A percentile compares a stretch with the other conserved stretches of the same genome.
Evolutionary conservation across 192 early-diverging fungal genomes (phyloP).

Genomic region (Podochytrium sp.): DNA sequence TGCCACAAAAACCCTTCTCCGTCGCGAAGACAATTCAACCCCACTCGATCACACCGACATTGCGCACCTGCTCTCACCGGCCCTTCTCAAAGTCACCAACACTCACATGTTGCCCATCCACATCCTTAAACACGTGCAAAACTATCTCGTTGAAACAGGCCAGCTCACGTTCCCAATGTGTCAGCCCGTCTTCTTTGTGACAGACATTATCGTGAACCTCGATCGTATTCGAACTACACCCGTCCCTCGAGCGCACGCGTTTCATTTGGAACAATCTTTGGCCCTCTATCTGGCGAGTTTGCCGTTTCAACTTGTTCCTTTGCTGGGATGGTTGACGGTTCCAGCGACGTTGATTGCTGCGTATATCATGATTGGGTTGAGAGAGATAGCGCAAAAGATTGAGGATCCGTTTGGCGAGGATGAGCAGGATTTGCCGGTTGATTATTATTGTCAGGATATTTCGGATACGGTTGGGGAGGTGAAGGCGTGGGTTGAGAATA

Average conservation of each 20-base stretch:
- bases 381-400: conserved; percentile 83
- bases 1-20: neutral
- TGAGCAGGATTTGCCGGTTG: conserved; percentile 17
- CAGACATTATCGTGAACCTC: conserved; percentile 55
- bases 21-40: no score
- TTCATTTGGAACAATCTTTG: conserved; percentile 84
- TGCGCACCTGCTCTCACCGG: neutral
- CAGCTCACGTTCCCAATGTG: neutral
- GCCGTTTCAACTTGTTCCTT: conserved; percentile 77
- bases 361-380: conserved; percentile 79
- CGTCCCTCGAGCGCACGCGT: conserved; percentile 83
- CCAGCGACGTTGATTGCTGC: conserved; percentile 67
- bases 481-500: neutral
- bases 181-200: conserved; percentile 31
- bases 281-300: conserved; percentile 74
- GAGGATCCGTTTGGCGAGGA: conserved; percentile 26
- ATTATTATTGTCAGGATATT: conserved; percentile 8
- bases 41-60: neutral
- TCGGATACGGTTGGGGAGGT: no score
- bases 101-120: neutral
- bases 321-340: conserved; percentile 58
- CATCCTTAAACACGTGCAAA: neutral
- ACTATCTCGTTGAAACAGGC: neutral
- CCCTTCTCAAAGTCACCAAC: neutral
- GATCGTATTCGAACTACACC: conserved; percentile 86